phyloP scores from a whole-genome alignment of 192 early-diverging fungal genomes.

The Coemansia sp. region DNA sequence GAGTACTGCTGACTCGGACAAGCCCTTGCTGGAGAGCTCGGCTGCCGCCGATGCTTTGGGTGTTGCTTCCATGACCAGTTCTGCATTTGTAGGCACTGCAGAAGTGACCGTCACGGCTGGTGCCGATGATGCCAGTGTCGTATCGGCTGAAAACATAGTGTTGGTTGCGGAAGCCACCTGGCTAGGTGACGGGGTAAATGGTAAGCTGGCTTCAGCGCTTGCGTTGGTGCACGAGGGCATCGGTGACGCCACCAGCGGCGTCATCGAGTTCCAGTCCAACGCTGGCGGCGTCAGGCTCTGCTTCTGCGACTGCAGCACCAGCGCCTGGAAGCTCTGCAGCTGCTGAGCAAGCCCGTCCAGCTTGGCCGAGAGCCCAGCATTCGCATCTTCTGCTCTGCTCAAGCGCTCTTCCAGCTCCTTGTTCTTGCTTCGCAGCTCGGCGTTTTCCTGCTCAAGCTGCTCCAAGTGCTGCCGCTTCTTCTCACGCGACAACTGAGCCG shows the following conservation, averaged over 20 bases:
- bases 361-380: constrained; percentile 27
- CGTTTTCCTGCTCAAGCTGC: constrained; percentile 75
- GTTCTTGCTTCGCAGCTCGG: constrained; percentile 53
- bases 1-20: constrained; percentile 59
- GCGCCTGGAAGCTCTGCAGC: constrained; percentile 40
- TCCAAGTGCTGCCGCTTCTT: constrained; percentile 83
- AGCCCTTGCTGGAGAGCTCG: constrained; percentile 52
- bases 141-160: background rate
- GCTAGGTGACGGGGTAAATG: constrained; percentile 17
- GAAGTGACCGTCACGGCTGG: constrained; percentile 12
- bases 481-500: constrained; percentile 81
- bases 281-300: constrained; percentile 19
- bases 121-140: background rate
- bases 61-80: constrained; percentile 26
- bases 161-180: constrained; percentile 1
- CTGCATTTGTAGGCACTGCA: constrained; percentile 6
- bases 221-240: constrained; percentile 9
- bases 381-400: constrained; percentile 34
- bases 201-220: constrained; percentile 12
- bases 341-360: constrained; percentile 45
- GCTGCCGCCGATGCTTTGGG: constrained; percentile 36
- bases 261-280: constrained; percentile 34
- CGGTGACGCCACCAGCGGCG: constrained; percentile 34
- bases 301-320: constrained; percentile 32
- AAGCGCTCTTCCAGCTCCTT: constrained; percentile 44